Conservation (phyloP, 306 rosid genomes). For the Oemleria cerasiformis region DNA sequence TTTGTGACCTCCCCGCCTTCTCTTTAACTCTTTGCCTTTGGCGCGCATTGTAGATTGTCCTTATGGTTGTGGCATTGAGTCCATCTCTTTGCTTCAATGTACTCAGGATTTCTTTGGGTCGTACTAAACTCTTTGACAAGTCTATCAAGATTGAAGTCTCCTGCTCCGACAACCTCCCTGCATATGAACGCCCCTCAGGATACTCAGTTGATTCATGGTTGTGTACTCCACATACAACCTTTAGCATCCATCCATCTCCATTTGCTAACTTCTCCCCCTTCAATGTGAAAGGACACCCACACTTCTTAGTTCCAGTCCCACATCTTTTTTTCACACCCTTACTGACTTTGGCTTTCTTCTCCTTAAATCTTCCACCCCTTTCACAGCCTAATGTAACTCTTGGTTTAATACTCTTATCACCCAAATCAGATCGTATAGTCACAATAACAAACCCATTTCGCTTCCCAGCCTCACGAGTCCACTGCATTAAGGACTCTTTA, state of each 20-base stretch:
- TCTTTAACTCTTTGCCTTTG: constrained; percentile 26
- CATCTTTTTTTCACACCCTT: constrained; percentile 6
- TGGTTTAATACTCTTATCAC: constrained; percentile 25
- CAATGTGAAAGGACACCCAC: constrained; percentile 30
- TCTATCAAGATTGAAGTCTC: constrained; percentile 22
- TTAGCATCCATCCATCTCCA: constrained; percentile 28
- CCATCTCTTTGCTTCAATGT: constrained; percentile 29
- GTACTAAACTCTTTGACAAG: constrained; percentile 28
- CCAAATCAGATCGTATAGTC: constrained; percentile 25
- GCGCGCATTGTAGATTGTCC: constrained; percentile 33
- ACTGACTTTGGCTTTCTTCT: constrained; percentile 9
- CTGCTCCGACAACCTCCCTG: constrained; percentile 25
- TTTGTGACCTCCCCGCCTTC: constrained; percentile 19
- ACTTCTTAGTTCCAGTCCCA: constrained; percentile 29
- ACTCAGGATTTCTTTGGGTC: constrained; percentile 34
- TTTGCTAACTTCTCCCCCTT: constrained; percentile 24
- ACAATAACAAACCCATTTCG: constrained; percentile 31
- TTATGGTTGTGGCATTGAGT: constrained; percentile 25
- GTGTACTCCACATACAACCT: constrained; percentile 28
- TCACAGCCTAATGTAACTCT: constrained; percentile 34
- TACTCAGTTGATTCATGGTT: constrained; percentile 22
- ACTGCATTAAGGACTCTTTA: constrained; percentile 27
- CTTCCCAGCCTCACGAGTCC: constrained; percentile 31
- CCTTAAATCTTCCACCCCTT: constrained; percentile 28
- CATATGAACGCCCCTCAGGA: constrained; percentile 26